Evolutionary conservation across 108 stramenopile species (phyloP).

Genomic region (Pseudonitzschia pungens): DNA sequence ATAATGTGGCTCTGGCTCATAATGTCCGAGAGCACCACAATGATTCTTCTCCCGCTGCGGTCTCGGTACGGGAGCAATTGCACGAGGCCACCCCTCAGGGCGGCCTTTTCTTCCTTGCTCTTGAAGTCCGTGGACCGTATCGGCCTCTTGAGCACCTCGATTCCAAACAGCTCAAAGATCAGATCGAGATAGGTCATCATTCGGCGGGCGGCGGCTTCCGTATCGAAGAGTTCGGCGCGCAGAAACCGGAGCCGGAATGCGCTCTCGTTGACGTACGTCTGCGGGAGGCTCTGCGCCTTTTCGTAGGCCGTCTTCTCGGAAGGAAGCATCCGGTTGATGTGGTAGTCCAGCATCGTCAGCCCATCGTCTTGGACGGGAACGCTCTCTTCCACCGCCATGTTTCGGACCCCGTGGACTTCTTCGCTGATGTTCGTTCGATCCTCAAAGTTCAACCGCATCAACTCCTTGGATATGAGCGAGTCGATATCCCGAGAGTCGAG

Average conservation of each 20-base stretch:
- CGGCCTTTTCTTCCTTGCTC: not conserved
- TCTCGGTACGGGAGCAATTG: conserved; percentile 11
- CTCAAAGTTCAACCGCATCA: conserved; percentile 2
- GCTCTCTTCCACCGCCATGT: not conserved
- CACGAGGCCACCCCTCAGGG: not conserved
- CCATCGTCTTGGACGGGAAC: not conserved
- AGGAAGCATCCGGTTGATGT: not conserved
- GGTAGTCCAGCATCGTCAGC: not conserved
- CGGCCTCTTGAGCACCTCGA: not conserved
- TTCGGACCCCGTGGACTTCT: conserved; percentile 12
- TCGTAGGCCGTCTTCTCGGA: not conserved
- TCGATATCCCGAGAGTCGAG: not conserved
- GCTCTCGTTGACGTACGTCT: not conserved
- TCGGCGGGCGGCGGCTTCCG: conserved; percentile 22
- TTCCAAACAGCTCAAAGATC: not conserved
- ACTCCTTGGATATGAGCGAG: not conserved
- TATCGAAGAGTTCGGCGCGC: conserved; percentile 43
- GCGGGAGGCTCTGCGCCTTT: not conserved
- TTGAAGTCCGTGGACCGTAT: conserved; percentile 9
- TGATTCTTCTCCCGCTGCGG: conserved; percentile 4
- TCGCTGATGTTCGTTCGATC: not conserved
- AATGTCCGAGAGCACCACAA: conserved; percentile 11
- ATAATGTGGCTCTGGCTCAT: conserved; percentile 1
- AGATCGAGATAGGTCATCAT: conserved; percentile 33
- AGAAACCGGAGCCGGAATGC: conserved; percentile 36